Conservation (phyloP, 257 asterid species). For the Nicotiana tabacum region DNA sequence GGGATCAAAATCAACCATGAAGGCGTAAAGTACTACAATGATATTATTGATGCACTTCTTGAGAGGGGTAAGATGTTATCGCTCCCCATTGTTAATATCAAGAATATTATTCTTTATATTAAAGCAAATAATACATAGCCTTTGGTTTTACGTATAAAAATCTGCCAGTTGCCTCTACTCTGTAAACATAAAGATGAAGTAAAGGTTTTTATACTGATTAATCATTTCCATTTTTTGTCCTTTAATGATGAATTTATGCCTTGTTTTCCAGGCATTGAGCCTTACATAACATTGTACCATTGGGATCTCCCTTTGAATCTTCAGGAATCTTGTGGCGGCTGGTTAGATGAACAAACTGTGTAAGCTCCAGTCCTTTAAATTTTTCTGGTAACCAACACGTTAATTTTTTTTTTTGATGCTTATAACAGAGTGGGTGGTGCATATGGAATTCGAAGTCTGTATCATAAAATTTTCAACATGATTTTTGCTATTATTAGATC, state of each 20-base stretch:
- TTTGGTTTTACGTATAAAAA: not conserved
- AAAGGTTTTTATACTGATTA: not conserved
- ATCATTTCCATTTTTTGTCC: not conserved
- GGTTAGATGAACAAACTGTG: slow-evolving; percentile 40
- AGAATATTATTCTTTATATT: not conserved
- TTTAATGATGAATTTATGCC: slow-evolving; percentile 9
- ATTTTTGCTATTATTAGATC: not conserved
- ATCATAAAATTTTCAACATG: not conserved
- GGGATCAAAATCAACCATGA: slow-evolving; percentile 38
- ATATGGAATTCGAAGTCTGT: not conserved
- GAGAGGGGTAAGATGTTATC: slow-evolving; percentile 31
- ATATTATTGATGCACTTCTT: slow-evolving; percentile 41
- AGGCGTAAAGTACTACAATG: slow-evolving; percentile 45
- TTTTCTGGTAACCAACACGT: not conserved
- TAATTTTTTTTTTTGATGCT: not conserved
- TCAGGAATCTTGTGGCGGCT: slow-evolving; percentile 41
- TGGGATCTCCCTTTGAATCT: slow-evolving; percentile 59
- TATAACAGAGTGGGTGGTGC: not conserved
- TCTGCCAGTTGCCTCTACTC: not conserved
- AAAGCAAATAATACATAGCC: not conserved
- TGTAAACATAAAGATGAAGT: not conserved
- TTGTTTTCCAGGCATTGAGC: slow-evolving; percentile 41
- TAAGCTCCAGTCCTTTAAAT: slow-evolving; percentile 15
- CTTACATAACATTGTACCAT: slow-evolving; percentile 44
- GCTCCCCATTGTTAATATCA: not conserved